Evolutionary conservation across 2,329 filamentous ascomycete species (phyloP), one percentile per base, ranked within the genome.

Genomic region (Aspergillus unguis): DNA sequence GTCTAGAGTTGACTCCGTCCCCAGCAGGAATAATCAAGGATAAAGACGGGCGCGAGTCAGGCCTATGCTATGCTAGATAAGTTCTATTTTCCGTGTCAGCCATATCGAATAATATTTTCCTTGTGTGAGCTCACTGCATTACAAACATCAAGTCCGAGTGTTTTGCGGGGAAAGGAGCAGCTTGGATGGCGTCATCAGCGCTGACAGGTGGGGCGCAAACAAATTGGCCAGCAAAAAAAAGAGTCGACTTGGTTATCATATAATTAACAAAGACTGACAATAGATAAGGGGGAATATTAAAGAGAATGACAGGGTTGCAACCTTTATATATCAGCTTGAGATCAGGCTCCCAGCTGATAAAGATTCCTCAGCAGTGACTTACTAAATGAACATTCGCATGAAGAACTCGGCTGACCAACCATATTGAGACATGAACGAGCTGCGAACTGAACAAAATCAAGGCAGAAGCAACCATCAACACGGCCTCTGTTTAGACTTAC

Each of bases 121-220:
- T 17, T 17, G 17, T 17, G 17, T 17, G 17, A 17, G 17, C 17
- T 17, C 17, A 17, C 17, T 17, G 17, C 17, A 17, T 17, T 1
- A 17, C 17, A 17, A 17, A 17, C 17, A 17, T 17, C 17, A 17
- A 17, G 17, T 46, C 27, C 6, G n/a, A 23, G 6, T n/a, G 11
- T 40, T 47, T 47, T 47, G 44, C 44, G 44, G 44, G 44, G 44
- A 40, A 52, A 41, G 28, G 41, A 44, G 41, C 40, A 44, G 41
- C 10, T 23, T 29, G 29, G 28, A 61, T 61, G 58, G 59, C 59
- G 59, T 61, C 59, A 61, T 60, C 7, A 44, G 38, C 33, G n/a
- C 37, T 42, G 51, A 48, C 48, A 40, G 37, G 10, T 38, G 45
- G n/a, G 43, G 36, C 10, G 28, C 48, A 27, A 33, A 32, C 31